Percentiles rank a stretch among this genome's conserved stretches.
These are phyloP conservation scores for Pythium myriotylum DNA, from an alignment of 352 stramenopile genomes.

Conservation along the genomic window DNA sequence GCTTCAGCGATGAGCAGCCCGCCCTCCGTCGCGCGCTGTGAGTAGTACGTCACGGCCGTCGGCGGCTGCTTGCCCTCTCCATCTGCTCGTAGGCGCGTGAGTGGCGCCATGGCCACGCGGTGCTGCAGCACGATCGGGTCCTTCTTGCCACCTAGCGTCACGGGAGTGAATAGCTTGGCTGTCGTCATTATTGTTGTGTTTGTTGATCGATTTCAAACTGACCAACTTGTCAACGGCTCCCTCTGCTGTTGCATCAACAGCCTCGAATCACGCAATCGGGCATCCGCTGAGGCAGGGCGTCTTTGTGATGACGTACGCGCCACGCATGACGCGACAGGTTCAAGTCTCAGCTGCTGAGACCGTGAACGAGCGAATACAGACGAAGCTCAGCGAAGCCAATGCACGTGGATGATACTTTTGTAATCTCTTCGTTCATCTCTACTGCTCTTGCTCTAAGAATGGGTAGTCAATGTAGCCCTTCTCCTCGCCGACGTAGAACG, in stretches of 20 bases:
- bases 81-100: conserved; percentile 33
- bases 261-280: conserved; percentile 10
- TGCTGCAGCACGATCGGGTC: conserved; percentile 40
- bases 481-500: conserved; percentile 49
- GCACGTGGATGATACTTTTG: neutral
- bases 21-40: conserved; percentile 32
- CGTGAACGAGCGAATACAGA: neutral
- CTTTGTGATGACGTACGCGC: conserved; percentile 14
- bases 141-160: conserved; percentile 61
- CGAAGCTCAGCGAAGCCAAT: neutral
- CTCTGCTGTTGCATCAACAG: conserved; percentile 8
- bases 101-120: conserved; percentile 42
- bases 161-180: conserved; percentile 59
- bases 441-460: conserved; percentile 29
- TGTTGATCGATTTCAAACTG: conserved; percentile 13
- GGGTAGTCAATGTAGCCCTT: conserved; percentile 60
- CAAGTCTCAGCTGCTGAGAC: neutral
- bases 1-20: conserved; percentile 51
- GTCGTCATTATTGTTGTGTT: conserved; percentile 11
- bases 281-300: conserved; percentile 3
- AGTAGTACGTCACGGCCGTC: conserved; percentile 38
- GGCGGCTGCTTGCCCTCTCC: conserved; percentile 17
- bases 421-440: neutral
- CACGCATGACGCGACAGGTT: neutral
- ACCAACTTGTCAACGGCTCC: neutral